Percentiles rank a stretch among this genome's conserved stretches.
phyloP scores from a whole-genome alignment of 1,284 basidiomycete genomes.

The Malassezia cuniculi region DNA sequence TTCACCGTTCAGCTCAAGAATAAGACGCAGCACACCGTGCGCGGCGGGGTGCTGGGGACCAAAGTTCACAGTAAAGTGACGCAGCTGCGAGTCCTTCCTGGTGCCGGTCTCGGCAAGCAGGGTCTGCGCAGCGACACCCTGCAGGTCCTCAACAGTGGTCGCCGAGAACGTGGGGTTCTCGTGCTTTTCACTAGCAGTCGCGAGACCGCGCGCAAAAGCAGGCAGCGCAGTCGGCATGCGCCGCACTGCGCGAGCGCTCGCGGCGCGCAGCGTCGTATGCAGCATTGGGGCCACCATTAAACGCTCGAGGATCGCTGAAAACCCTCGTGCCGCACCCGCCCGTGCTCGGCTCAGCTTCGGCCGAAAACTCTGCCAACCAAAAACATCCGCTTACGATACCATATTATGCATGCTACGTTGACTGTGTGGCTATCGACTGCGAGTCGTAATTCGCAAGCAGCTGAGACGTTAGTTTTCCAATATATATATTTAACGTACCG shows the following conservation, averaged over 20 bases:
- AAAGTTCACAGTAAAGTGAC: slow-evolving; percentile 46
- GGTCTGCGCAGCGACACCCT: slow-evolving; percentile 61
- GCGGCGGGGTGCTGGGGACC: slow-evolving; percentile 87
- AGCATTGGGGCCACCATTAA: slow-evolving; percentile 10
- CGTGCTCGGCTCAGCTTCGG: slow-evolving; percentile 8
- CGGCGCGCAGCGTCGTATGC: slow-evolving; percentile 10
- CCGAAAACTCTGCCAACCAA: too few species aligned
- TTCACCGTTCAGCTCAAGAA: slow-evolving; percentile 93
- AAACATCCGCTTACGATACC: too few species aligned
- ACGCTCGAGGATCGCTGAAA: background rate
- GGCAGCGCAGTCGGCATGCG: slow-evolving; percentile 2
- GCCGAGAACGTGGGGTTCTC: slow-evolving; percentile 15
- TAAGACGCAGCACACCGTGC: slow-evolving; percentile 93
- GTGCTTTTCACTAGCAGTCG: slow-evolving; percentile 3
- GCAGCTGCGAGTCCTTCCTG: slow-evolving; percentile 65
- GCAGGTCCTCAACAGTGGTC: slow-evolving; percentile 49
- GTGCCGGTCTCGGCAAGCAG: slow-evolving; percentile 64
- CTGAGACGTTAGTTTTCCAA: too few species aligned
- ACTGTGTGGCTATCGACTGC: too few species aligned
- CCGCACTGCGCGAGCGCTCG: slow-evolving; percentile 5
- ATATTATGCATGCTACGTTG: too few species aligned
- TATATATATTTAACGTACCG: slow-evolving; percentile 10
- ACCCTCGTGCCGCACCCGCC: background rate
- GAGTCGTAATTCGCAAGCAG: too few species aligned
- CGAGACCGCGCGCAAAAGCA: slow-evolving; percentile 6